Evolutionary conservation across 139 green algal species (phyloP), one percentile per base, ranked within the genome.

Genomic region (Auxenochlorella protothecoides): DNA sequence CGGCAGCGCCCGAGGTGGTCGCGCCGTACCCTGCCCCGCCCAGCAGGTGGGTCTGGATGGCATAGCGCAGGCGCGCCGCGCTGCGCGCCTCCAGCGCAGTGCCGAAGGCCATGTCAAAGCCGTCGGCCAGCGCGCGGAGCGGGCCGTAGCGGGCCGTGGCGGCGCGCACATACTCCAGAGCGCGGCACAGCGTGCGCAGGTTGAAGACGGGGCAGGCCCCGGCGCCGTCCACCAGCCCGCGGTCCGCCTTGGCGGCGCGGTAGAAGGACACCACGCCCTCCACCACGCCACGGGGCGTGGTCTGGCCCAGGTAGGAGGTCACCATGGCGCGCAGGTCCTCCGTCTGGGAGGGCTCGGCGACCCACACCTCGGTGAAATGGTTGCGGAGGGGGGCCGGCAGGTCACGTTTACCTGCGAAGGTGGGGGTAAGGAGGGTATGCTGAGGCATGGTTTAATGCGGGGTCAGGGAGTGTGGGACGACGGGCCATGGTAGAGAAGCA

Each of bases 291-390:
- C 27, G 27, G 73, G 64, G 52, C n/a, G 27, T 64, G 4, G 68
- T 68, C 5, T 71, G 81, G 15, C 72, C 68, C 54, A 98, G 76
- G 83, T 97, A 97, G 5, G 76, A 75, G 0, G 72, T 68, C 73
- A 93, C 92, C 53, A 99, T 79, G 27, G 82, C 68, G 2, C 74
- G 69, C 60, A 99, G 81, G 78, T 99, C 95, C 52, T 92, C 88
- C 5, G 80, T 72, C 11, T 65, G 54, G 3, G 76, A 76, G 14
- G 93, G 86, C 84, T 99, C 95, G 4, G 82, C 75, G 55, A 96
- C 88, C 81, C 88, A 98, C 5, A 98, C 66, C 82, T 99, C 95
- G 4, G 91, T 98, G 79, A 99, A 98, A 63, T 91, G 87, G 64
- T 89, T 90, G 55, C 89, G 82, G 54, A 99, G 81, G 15, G 82